A percentile compares a stretch with the other conserved stretches of the same genome.
phyloP scores from a whole-genome alignment of 352 stramenopile species.

The Phytophthora syringae region DNA sequence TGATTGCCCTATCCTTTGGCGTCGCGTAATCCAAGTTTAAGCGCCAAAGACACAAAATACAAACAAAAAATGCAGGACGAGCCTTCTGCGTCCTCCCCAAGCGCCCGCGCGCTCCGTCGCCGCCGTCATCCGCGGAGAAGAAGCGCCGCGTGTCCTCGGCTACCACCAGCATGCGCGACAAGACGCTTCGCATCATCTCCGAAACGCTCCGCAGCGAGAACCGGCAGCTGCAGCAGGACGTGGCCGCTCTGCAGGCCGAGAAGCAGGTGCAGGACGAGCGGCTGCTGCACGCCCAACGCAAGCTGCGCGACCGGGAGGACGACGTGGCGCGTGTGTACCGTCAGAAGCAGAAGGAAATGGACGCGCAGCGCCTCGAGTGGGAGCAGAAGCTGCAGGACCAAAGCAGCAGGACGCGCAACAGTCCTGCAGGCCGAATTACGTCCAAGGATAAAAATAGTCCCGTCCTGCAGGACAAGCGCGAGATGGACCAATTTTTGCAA shows the following conservation, averaged over 20 bases:
- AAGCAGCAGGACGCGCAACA: neutral
- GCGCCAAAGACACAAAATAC: too few relatives aligned
- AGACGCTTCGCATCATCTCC: conserved; percentile 46
- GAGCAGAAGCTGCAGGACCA: conserved; percentile 25
- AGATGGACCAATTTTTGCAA: conserved; percentile 47
- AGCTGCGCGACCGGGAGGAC: conserved; percentile 41
- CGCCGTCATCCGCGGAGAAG: too few relatives aligned
- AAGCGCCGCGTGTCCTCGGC: too few relatives aligned
- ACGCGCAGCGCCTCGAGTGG: conserved; percentile 25
- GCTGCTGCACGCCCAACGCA: conserved; percentile 27
- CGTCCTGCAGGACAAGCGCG: conserved; percentile 9
- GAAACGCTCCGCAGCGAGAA: conserved; percentile 51
- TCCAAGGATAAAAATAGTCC: conserved; percentile 6
- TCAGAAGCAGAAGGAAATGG: conserved; percentile 40
- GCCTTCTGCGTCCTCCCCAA: too few relatives aligned
- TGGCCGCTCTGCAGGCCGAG: conserved; percentile 23
- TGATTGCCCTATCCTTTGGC: too few relatives aligned
- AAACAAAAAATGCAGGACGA: too few relatives aligned
- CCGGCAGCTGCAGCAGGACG: conserved; percentile 32
- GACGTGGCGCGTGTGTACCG: conserved; percentile 49
- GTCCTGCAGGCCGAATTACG: conserved; percentile 16
- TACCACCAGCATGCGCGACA: conserved; percentile 27
- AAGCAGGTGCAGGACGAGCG: conserved; percentile 22
- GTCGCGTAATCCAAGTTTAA: too few relatives aligned
- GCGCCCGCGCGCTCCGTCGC: too few relatives aligned